These are phyloP conservation scores for Monosporascus sp. DNA, from an alignment of 2,329 filamentous ascomycete species.

Conservation along the genomic window DNA sequence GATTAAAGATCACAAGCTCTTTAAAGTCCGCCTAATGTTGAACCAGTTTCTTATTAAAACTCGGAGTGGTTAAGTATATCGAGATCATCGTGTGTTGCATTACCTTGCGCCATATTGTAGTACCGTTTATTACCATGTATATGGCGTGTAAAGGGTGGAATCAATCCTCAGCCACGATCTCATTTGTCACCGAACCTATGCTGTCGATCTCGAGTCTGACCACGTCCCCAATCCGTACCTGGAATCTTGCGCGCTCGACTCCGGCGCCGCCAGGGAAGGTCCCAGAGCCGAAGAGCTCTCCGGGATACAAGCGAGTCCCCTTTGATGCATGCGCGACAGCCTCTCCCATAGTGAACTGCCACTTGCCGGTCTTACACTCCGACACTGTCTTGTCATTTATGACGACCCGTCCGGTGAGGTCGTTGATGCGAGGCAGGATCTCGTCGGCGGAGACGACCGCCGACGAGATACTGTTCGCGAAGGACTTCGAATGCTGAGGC, in stretches of 20 bases:
- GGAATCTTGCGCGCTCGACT: constrained; percentile 18
- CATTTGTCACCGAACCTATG: constrained; percentile 21
- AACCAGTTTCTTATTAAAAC: too few relatives aligned
- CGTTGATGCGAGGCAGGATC: constrained; percentile 10
- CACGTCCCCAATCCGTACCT: constrained; percentile 15
- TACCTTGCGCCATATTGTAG: too few relatives aligned
- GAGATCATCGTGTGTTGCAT: too few relatives aligned
- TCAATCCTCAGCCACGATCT: constrained; percentile 11
- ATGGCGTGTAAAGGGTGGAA: neutral
- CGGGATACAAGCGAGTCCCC: constrained; percentile 18
- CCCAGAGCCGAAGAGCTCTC: constrained; percentile 22
- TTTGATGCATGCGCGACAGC: constrained; percentile 18
- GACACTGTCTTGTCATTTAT: constrained; percentile 15
- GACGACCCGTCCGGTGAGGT: constrained; percentile 15
- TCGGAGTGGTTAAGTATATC: too few relatives aligned
- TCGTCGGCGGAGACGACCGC: constrained; percentile 18
- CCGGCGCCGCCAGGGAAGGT: constrained; percentile 21
- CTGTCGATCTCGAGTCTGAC: constrained; percentile 22
- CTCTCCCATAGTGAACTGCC: constrained; percentile 20
- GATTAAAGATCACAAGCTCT: too few relatives aligned
- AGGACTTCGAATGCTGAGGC: constrained; percentile 21
- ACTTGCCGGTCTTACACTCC: constrained; percentile 12
- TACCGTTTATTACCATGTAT: too few relatives aligned
- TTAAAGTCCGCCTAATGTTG: too few relatives aligned
- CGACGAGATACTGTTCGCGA: constrained; percentile 22